These are phyloP conservation scores for Elsinoe fawcettii DNA, from an alignment of 2,329 filamentous ascomycete species.

Conservation along the genomic window DNA sequence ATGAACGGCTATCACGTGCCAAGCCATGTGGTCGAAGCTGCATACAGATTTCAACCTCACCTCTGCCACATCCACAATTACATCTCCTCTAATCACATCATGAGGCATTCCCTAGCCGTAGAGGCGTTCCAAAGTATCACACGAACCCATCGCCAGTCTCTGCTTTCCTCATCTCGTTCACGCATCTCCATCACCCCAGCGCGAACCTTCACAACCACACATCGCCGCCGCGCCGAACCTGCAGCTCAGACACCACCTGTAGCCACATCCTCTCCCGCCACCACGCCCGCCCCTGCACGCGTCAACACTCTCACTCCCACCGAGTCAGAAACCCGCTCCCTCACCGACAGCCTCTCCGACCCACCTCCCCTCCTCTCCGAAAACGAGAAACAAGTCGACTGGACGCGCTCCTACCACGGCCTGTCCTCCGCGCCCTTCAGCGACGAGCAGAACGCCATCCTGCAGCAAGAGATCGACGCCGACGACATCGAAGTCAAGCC, in stretches of 20 bases:
- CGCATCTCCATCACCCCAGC: not conserved
- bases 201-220: conserved; percentile 3
- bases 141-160: conserved; percentile 1
- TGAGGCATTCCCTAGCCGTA: conserved; percentile 18
- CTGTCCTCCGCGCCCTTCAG: conserved; percentile 65
- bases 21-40: not conserved
- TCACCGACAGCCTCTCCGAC: conserved; percentile 46
- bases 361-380: conserved; percentile 43
- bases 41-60: not conserved
- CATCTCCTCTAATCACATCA: conserved; percentile 5
- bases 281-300: conserved; percentile 15
- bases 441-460: conserved; percentile 57
- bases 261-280: conserved; percentile 12
- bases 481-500: conserved; percentile 94
- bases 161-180: not conserved
- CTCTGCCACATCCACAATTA: not conserved
- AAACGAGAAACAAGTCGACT: conserved; percentile 56
- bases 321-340: conserved; percentile 28
- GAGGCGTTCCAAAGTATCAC: conserved; percentile 22
- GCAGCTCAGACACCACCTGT: not conserved
- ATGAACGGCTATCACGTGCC: not conserved
- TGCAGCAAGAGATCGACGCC: conserved; percentile 58
- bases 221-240: not conserved
- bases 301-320: conserved; percentile 22
- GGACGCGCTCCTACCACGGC: conserved; percentile 76